Evolutionary conservation across 768 basidiomycete genomes (phyloP).

Genomic region (Trametes gibbosa): DNA sequence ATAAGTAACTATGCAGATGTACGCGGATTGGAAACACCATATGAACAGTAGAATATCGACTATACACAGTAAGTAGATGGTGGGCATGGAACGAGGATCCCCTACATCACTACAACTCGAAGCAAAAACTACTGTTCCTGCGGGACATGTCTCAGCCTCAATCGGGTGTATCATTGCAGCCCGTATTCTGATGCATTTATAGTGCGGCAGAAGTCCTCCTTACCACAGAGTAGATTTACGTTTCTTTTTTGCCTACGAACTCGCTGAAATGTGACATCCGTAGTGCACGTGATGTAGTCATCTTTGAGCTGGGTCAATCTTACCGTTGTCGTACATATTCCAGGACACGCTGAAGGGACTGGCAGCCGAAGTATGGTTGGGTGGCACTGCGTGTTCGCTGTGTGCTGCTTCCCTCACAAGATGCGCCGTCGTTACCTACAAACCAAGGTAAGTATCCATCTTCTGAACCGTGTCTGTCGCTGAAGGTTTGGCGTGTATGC

Average conservation of each 20-base stretch:
- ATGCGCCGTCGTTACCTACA: no score
- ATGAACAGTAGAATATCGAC: neutral
- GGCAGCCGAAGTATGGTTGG: no score
- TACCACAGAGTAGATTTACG: neutral
- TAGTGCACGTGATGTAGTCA: neutral
- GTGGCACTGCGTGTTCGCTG: no score
- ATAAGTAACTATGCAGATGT: neutral
- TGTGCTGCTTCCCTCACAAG: no score
- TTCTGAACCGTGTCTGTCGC: no score
- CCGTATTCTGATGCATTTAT: no score
- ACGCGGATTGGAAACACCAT: neutral
- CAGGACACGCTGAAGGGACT: no score
- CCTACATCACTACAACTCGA: neutral
- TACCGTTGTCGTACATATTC: no score
- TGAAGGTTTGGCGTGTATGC: no score
- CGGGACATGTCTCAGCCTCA: neutral
- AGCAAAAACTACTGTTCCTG: no score
- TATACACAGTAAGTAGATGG: neutral
- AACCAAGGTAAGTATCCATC: no score
- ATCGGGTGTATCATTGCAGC: neutral
- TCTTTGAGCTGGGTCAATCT: neutral
- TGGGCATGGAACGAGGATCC: no score
- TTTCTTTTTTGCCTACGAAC: neutral
- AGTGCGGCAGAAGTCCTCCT: neutral
- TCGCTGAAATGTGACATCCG: neutral